phyloP scores from a whole-genome alignment of 177 flowering plant species.

The Vitis hybrid region DNA sequence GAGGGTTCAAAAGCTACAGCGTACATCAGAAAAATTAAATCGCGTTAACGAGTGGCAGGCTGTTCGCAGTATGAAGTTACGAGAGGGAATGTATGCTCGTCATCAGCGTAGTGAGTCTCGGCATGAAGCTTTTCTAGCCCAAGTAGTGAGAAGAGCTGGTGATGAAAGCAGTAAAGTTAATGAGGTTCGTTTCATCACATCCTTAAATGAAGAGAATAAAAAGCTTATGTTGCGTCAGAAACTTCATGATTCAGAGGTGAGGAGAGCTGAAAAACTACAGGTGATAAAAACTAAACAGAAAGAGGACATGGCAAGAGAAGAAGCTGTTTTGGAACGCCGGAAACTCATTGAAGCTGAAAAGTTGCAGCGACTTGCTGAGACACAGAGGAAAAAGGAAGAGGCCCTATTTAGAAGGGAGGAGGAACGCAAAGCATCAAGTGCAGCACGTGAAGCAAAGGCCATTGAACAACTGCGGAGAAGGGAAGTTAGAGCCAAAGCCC shows the following conservation, averaged over 20 bases:
- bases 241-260: constrained; percentile 83
- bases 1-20: constrained; percentile 84
- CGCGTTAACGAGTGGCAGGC: constrained; percentile 97
- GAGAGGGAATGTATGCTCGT: constrained; percentile 89
- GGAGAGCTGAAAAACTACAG: constrained; percentile 94
- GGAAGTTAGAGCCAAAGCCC: constrained; percentile 88
- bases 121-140: constrained; percentile 89
- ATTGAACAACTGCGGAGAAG: constrained; percentile 79
- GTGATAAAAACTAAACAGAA: constrained; percentile 82
- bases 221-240: constrained; percentile 83
- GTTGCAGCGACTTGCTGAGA: constrained; percentile 89
- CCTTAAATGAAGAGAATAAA: constrained; percentile 84
- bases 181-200: constrained; percentile 93
- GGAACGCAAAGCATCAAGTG: constrained; percentile 93
- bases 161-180: constrained; percentile 95
- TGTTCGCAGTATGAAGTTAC: constrained; percentile 75
- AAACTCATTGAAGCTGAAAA: constrained; percentile 89
- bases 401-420: constrained; percentile 94
- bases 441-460: constrained; percentile 90
- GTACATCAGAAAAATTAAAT: constrained; percentile 80
- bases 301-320: constrained; percentile 95
- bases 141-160: constrained; percentile 91
- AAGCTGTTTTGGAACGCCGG: constrained; percentile 90
- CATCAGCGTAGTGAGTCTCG: constrained; percentile 90
- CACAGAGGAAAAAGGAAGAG: constrained; percentile 86